Conservation (phyloP, 2,329 filamentous ascomycete species). For the Ascochyta clinopodiicola region DNA sequence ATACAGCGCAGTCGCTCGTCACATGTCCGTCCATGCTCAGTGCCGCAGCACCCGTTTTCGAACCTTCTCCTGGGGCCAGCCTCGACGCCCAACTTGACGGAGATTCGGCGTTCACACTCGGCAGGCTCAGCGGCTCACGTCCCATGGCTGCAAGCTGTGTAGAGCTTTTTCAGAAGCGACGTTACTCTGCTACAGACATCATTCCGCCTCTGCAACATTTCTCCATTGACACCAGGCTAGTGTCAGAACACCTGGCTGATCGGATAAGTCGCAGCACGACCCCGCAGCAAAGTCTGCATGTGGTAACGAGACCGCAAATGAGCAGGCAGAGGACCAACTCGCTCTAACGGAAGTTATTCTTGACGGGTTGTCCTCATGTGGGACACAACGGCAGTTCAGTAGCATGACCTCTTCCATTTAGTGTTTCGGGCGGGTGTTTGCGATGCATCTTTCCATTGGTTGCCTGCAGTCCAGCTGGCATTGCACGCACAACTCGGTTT, state of each 20-base stretch:
- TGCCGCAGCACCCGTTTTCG: constrained; percentile 33
- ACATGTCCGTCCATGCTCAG: constrained; percentile 20
- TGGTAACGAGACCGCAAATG: not conserved
- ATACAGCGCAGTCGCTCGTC: constrained; percentile 21
- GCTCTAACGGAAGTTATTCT: constrained; percentile 19
- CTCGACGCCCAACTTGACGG: constrained; percentile 1
- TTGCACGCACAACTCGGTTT: not conserved
- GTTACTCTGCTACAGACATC: constrained; percentile 2
- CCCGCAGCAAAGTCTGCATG: constrained; percentile 8
- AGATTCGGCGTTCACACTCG: constrained; percentile 8
- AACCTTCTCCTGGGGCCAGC: constrained; percentile 16
- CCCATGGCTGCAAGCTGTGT: constrained; percentile 2
- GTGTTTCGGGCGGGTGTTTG: constrained; percentile 6
- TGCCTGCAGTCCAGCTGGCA: not conserved
- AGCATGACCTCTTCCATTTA: not conserved
- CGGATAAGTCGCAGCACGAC: constrained; percentile 15
- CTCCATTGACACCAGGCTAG: not conserved
- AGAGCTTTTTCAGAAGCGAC: not conserved
- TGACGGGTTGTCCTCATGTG: not conserved
- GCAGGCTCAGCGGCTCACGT: constrained; percentile 30
- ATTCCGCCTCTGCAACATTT: not conserved
- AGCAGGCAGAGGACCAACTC: constrained; percentile 24
- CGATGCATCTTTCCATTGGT: constrained; percentile 1
- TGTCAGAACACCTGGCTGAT: constrained; percentile 1
- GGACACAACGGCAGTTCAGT: constrained; percentile 7